Evolutionary conservation across 1,139 yeast genomes (phyloP).

Genomic region (Candida sanyaensis): DNA sequence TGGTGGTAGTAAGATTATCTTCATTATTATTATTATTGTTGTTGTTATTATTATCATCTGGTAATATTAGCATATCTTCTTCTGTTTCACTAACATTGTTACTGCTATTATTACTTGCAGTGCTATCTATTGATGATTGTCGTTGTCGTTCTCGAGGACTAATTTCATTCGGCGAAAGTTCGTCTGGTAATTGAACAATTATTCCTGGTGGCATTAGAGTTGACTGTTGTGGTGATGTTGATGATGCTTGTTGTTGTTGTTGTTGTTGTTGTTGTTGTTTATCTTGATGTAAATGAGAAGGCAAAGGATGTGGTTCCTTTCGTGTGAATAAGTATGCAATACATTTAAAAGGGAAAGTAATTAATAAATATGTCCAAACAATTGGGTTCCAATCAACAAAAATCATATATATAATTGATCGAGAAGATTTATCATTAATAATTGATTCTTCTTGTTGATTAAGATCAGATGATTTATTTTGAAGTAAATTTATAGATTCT

Average conservation of each 20-base stretch:
- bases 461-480: not conserved
- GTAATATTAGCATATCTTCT: conserved; percentile 3
- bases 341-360: not conserved
- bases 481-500: not conserved
- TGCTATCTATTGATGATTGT: not conserved
- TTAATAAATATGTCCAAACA: not conserved
- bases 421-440: not conserved
- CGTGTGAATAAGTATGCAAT: not conserved
- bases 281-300: not conserved
- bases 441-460: not conserved
- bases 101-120: not conserved
- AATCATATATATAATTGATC: not conserved
- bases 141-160: not conserved
- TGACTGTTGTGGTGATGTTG: not conserved
- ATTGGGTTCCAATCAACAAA: conserved; percentile 2
- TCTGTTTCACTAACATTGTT: conserved; percentile 12
- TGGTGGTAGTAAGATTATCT: conserved; percentile 1
- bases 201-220: conserved; percentile 1
- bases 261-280: not conserved
- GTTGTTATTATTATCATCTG: too few relatives aligned
- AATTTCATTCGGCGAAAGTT: not conserved
- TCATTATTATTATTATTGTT: not conserved
- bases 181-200: not conserved
- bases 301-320: not conserved
- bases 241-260: not conserved